phyloP scores from a whole-genome alignment of 148 eudicot genomes.

The Polygonum maritimum region DNA sequence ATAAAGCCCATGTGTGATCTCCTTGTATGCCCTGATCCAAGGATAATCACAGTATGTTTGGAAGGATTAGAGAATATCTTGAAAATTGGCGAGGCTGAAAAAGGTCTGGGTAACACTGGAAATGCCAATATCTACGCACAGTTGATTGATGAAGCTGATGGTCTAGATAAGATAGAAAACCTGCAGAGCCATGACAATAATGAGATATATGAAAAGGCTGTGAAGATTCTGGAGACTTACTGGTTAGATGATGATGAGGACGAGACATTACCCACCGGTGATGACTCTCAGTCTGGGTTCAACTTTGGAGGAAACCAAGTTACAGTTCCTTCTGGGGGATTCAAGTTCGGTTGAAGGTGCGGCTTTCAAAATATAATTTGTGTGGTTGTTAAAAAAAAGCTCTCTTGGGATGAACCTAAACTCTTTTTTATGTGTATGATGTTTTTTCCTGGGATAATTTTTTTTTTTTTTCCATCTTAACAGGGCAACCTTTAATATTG shows the following conservation, averaged over 20 bases:
- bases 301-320: slow-evolving; percentile 14
- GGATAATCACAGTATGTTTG: slow-evolving; percentile 38
- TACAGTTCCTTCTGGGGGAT: slow-evolving; percentile 37
- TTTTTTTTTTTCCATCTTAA: background rate
- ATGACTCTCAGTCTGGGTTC: background rate
- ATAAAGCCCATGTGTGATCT: slow-evolving; percentile 48
- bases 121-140: slow-evolving; percentile 31
- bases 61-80: slow-evolving; percentile 44
- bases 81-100: slow-evolving; percentile 41
- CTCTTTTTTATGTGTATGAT: background rate
- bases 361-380: too few relatives aligned
- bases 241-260: slow-evolving; percentile 47
- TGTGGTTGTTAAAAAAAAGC: too few relatives aligned
- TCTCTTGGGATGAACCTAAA: too few relatives aligned
- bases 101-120: slow-evolving; percentile 22
- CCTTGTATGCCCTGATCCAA: slow-evolving; percentile 40
- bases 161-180: slow-evolving; percentile 45
- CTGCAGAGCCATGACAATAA: slow-evolving; percentile 44
- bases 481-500: background rate
- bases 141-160: slow-evolving; percentile 39
- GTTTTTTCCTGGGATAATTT: background rate
- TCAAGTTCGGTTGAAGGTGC: slow-evolving; percentile 34
- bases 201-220: slow-evolving; percentile 46
- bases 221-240: slow-evolving; percentile 41
- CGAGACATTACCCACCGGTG: background rate